phyloP scores from a whole-genome alignment of 768 basidiomycete genomes.

The Baorangia bicolor region DNA sequence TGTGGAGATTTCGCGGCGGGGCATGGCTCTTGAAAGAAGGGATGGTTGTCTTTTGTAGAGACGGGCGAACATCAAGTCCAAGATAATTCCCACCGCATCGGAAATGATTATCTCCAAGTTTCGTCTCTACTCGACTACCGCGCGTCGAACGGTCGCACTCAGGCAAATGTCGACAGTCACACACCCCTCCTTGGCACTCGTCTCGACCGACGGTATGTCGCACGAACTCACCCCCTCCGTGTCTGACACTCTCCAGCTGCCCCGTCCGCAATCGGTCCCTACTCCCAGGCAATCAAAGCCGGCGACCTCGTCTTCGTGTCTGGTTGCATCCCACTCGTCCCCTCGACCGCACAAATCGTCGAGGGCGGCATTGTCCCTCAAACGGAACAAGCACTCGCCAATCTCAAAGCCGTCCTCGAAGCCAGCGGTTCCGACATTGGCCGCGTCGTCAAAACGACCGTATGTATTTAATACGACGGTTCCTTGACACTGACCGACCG shows the following conservation, averaged over 20 bases:
- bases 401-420: conserved; percentile 80
- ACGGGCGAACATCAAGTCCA: neutral
- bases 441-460: conserved; percentile 91
- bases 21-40: conserved; percentile 32
- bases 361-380: conserved; percentile 36
- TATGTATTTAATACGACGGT: conserved; percentile 37
- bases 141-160: neutral
- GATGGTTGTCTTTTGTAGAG: neutral
- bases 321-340: conserved; percentile 84
- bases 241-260: conserved; percentile 48
- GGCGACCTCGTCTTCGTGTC: conserved; percentile 87
- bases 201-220: conserved; percentile 33
- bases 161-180: conserved; percentile 33
- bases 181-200: conserved; percentile 35
- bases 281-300: conserved; percentile 82
- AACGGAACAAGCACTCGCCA: conserved; percentile 80
- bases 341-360: conserved; percentile 39
- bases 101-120: neutral
- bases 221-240: neutral
- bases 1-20: conserved; percentile 48
- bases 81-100: neutral
- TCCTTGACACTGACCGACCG: neutral
- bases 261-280: conserved; percentile 80
- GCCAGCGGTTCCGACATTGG: conserved; percentile 76
- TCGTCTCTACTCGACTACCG: neutral